Conservation (phyloP, 805 yeast species). For the Lachancea nothofagi region DNA sequence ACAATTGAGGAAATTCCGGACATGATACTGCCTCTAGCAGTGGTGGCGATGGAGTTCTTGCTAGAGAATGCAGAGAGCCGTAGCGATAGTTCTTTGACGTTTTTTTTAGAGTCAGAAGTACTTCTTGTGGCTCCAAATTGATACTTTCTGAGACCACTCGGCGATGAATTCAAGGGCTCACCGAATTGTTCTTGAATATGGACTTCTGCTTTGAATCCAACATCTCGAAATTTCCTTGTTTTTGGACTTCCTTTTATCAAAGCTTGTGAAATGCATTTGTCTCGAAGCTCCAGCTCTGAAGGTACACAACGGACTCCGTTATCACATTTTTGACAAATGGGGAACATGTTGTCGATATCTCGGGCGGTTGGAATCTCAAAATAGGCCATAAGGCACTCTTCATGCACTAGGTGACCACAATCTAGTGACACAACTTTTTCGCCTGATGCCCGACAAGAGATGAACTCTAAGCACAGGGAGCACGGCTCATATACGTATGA, state of each 20-base stretch:
- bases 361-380: conserved; percentile 23
- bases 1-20: conserved; percentile 13
- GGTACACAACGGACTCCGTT: conserved; percentile 26
- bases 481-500: conserved; percentile 27
- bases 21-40: conserved; percentile 12
- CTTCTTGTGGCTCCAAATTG: neutral
- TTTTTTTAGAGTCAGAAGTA: conserved; percentile 6
- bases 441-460: conserved; percentile 40
- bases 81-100: conserved; percentile 7
- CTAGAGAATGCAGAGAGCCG: conserved; percentile 6
- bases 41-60: neutral
- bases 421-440: conserved; percentile 44
- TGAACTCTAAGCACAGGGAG: conserved; percentile 46
- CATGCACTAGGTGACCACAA: conserved; percentile 56
- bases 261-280: conserved; percentile 24
- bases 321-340: conserved; percentile 24
- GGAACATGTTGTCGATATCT: conserved; percentile 25
- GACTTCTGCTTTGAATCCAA: neutral
- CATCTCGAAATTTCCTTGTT: neutral
- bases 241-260: conserved; percentile 5
- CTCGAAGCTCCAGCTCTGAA: conserved; percentile 23
- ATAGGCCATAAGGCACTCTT: conserved; percentile 47
- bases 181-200: neutral
- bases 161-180: neutral
- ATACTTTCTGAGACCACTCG: neutral